Percentiles rank a stretch among this genome's conserved stretches.
Conservation (phyloP, 371 early-diverging fungal genomes). For the Mortierella sp. region DNA sequence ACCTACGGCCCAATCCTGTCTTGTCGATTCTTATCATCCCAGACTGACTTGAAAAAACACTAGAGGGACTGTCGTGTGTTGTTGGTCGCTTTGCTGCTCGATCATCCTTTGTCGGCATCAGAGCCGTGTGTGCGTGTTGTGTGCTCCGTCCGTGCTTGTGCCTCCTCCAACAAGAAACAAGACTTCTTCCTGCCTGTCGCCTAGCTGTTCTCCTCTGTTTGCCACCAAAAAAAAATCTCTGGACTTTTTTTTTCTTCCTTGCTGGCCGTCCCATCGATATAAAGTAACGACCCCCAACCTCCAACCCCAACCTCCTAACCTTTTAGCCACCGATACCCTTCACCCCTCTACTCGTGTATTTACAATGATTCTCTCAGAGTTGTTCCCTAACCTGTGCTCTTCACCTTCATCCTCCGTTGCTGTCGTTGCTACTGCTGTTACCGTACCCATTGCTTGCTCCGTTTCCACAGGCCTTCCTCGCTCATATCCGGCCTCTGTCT, state of each 20-base stretch:
- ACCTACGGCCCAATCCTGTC: too few relatives aligned
- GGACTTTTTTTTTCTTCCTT: neutral
- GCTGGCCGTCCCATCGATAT: neutral
- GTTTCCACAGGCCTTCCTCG: too few relatives aligned
- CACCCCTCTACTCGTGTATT: too few relatives aligned
- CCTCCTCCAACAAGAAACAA: neutral
- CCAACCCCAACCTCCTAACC: too few relatives aligned
- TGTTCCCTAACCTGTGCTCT: too few relatives aligned
- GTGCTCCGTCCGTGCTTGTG: neutral
- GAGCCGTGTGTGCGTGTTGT: too few relatives aligned
- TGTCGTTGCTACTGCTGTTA: neutral
- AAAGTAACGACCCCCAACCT: slow-evolving; percentile 2
- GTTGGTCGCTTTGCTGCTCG: too few relatives aligned
- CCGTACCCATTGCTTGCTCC: neutral
- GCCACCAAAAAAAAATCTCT: neutral
- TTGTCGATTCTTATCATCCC: neutral
- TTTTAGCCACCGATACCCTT: too few relatives aligned
- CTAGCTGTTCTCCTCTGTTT: neutral
- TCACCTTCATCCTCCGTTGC: neutral
- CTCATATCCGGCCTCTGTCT: too few relatives aligned
- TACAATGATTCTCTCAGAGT: too few relatives aligned
- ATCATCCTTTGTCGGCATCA: too few relatives aligned
- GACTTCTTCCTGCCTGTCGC: neutral
- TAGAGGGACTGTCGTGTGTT: neutral
- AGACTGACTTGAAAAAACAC: slow-evolving; percentile 12